Evolutionary conservation across 805 yeast genomes (phyloP), one percentile per base, ranked within the genome.

Genomic region (Candida incommunis): DNA sequence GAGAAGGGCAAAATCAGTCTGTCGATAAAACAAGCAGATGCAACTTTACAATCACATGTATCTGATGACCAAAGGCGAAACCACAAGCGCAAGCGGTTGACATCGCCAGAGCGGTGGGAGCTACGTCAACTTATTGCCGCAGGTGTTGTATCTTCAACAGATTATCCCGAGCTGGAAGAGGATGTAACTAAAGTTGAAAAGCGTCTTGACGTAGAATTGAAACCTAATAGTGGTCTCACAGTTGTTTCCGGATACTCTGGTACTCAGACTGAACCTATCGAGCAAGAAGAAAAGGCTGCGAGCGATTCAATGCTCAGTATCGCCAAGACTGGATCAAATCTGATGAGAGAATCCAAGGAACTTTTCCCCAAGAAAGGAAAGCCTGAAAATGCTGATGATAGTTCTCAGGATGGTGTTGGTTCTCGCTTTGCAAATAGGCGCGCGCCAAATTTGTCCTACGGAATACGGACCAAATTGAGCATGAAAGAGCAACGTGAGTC

Each of bases 101-200:
- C 94, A 0, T 82, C 94, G 0, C 94, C 94, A 0, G 97, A 88
- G 61, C 63, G 86, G 46, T 88, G 96, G 95, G 96, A 90, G 57
- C 70, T 84, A 43, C 69, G 82, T 26, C 96, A 88, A 57, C 64
- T 88, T 41, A 82, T 82, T 22, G 79, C 90, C 0, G 75, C 90
- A 3, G 94, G 94, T 2, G 88, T 75, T 0, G 74, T 77, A 0
- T 68, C 77, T 3, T 74, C 80, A 1, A 69, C 75, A 2, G 88
- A 80, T 49, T 78, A 78, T 55, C 87, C 87, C 1, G 88, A 78
- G 45, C 56, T 80, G 2, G 66, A 66, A 41, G 74, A 68, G 23
- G 66, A 61, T 42, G 46, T 54, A 13, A 59, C 62, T 27, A 60
- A 60, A 3, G 48, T 45, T 3, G 54, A 59, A n/a, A 63, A 60